Evolutionary conservation across 2,329 filamentous ascomycete species (phyloP), one percentile per base, ranked within the genome.

Genomic region (Cladosporium sp.): DNA sequence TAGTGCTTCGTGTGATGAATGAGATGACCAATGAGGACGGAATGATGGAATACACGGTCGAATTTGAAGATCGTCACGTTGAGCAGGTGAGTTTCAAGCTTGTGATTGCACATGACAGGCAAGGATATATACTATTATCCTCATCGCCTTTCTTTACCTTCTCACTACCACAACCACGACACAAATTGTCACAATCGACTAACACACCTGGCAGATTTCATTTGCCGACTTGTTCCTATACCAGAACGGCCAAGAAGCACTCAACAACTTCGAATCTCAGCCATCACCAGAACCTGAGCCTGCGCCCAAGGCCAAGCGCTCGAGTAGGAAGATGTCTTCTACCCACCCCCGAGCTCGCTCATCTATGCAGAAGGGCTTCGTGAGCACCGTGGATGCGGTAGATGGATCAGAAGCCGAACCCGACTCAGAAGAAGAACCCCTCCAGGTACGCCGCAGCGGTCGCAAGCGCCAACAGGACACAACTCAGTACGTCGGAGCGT

Each of bases 161-260:
- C 15, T 18, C 39, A 22, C 17, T 41, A 9, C 8, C 27, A 12
- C n/a, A 4, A 12, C 9, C n/a, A 12, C 9, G n/a, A 8, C 30
- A 9, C 30, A 12, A 4, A 9, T 27, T 27, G 22, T 27, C 32
- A 15, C 30, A 4, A 4, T 18, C 38, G 13, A 48, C 45, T 48
- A n/a, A 48, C 27, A 9, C 9, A 11, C 27, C 2, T 7, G 1
- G 2, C 45, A 80, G 78, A 63, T 79, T 9, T 58, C 69, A 12
- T 71, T 75, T 27, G 65, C 74, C 29, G 63, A 73, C 27, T 65
- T 80, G 3, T 56, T 76, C 11, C 54, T 64, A 2, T 66, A 75
- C 22, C 62, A 70, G 8, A 75, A 78, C 61, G 78, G 78, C 15
- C 59, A 66, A 41, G 65, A 68, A 53, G 74, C 75, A 15, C 64